Conservation (phyloP, 495 filamentous ascomycete genomes). For the Delitschia confertaspora region DNA sequence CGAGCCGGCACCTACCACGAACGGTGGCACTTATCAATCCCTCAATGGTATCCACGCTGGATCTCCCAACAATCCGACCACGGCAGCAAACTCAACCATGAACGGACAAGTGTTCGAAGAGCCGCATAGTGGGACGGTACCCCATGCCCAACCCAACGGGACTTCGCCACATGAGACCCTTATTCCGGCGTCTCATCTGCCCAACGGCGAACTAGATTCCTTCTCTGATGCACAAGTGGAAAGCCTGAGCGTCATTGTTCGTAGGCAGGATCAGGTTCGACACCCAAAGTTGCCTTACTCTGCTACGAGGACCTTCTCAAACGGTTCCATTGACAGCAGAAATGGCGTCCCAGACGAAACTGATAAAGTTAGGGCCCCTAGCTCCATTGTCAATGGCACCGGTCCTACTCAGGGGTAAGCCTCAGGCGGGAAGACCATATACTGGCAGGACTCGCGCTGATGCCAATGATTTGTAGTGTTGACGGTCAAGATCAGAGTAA, state of each 20-base stretch:
- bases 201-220: slow-evolving; percentile 24
- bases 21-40: slow-evolving; percentile 8
- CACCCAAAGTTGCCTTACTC: slow-evolving; percentile 35
- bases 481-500: slow-evolving; percentile 16
- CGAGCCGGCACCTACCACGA: slow-evolving; percentile 3
- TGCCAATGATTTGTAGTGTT: slow-evolving; percentile 22
- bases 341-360: slow-evolving; percentile 32
- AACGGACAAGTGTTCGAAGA: no score
- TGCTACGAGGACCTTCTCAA: slow-evolving; percentile 44
- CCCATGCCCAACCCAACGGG: background rate
- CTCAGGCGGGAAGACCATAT: slow-evolving; percentile 5
- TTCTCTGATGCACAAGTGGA: slow-evolving; percentile 51
- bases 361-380: slow-evolving; percentile 29
- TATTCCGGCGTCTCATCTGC: background rate
- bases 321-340: slow-evolving; percentile 47
- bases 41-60: slow-evolving; percentile 17
- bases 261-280: slow-evolving; percentile 32
- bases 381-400: slow-evolving; percentile 27
- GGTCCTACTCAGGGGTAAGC: slow-evolving; percentile 26
- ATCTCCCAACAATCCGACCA: background rate
- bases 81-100: background rate
- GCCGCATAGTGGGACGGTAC: background rate
- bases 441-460: slow-evolving; percentile 22
- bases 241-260: slow-evolving; percentile 41
- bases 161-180: background rate